Conservation (phyloP, 2,329 filamentous ascomycete species). For the Aspergillus persii region DNA sequence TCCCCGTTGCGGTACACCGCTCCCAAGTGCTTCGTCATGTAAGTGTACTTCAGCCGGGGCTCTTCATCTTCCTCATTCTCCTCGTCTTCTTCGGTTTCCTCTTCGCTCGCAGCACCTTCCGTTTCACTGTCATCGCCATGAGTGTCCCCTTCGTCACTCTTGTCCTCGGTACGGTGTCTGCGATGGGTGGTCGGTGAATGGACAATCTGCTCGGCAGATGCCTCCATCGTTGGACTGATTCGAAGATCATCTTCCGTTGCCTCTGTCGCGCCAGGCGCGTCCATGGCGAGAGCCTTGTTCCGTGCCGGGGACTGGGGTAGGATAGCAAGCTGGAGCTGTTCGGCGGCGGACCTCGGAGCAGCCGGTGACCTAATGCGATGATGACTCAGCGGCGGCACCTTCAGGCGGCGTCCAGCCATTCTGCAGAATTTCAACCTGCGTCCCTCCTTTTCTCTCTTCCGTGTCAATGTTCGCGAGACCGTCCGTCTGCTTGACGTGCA, state of each 20-base stretch:
- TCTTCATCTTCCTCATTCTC: constrained; percentile 82
- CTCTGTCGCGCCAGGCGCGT: constrained; percentile 36
- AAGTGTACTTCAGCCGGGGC: constrained; percentile 88
- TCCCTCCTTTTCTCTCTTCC: constrained; percentile 6
- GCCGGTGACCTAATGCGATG: background rate
- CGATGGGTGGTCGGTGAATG: constrained; percentile 7
- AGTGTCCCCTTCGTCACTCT: constrained; percentile 15
- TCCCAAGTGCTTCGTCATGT: constrained; percentile 75
- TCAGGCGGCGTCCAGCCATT: background rate
- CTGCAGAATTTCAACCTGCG: background rate
- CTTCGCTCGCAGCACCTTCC: constrained; percentile 26
- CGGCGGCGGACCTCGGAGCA: background rate
- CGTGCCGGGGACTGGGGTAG: constrained; percentile 15
- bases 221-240: constrained; percentile 15
- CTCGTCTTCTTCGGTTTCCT: constrained; percentile 52
- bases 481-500: constrained; percentile 33
- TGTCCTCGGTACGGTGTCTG: constrained; percentile 18
- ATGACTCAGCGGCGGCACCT: background rate
- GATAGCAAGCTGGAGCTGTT: background rate
- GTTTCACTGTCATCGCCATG: constrained; percentile 21
- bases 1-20: constrained; percentile 91
- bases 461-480: constrained; percentile 33
- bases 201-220: constrained; percentile 17
- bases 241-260: constrained; percentile 22
- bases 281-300: constrained; percentile 35